Base-by-base conservation (phyloP, 2,329 filamentous ascomycete genomes). In the Thermothelomyces thermophilus region DNA sequence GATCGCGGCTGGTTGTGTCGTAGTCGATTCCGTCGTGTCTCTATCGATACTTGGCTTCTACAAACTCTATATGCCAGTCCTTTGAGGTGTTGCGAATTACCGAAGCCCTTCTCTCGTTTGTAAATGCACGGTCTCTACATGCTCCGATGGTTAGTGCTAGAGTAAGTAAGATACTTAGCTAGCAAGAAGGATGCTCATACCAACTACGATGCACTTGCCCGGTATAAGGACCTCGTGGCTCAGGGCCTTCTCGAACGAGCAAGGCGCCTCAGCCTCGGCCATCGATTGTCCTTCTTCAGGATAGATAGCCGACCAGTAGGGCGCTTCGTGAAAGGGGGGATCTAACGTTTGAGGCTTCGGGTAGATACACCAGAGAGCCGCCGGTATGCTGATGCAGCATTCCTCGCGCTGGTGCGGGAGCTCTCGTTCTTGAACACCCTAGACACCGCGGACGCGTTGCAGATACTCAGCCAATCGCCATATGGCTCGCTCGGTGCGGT, bases 11-110 rank as follows among this genome's bases (percentile, higher is more conserved):
- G 39, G 40, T 39, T 24, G 14, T 42, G 40, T 22, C 13, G n/a
- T 39, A 14, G 33, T 37, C 46, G 31, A 48, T 48, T 14, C n/a
- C 39, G 39, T 37, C 22, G 40, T 37, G 33, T 39, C 33, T 48
- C 31, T 22, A 39, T 37, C 46, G 46, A 48, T 48, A 48, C 46
- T 48, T 39, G 31, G 46, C 39, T 39, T 48, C 46, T 5, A 48
- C 46, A 48, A 48, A 48, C 46, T 48, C 40, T 31, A 48, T 48
- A 43, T 39, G 46, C 46, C 24, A 48, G n/a, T 43, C 46, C 46
- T 17, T 48, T 37, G 40, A 48, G 33, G 46, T 48, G 33, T 48
- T 48, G 33, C 46, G 46, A 48, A 48, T 48, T 17, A 48, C 46
- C 39, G 33, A 48, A 37, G 46, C 46, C 40, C 46, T 43, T 39